phyloP scores from a whole-genome alignment of 2,329 filamentous ascomycete species.

The Exophiala xenobiotica region DNA sequence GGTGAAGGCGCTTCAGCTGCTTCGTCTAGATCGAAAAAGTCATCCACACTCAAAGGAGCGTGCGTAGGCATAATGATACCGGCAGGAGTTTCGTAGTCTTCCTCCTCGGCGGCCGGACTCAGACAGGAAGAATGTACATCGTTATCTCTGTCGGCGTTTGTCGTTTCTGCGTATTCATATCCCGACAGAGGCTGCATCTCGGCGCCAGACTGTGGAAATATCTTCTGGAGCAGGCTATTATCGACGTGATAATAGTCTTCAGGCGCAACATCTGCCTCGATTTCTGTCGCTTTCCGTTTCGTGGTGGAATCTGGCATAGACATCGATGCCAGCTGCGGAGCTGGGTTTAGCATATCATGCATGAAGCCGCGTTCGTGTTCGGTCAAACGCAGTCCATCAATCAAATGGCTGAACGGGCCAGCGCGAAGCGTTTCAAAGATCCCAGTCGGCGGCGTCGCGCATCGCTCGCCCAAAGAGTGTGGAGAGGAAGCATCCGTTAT shows the following conservation, averaged over 20 bases:
- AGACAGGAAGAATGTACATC: conserved; percentile 25
- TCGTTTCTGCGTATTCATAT: neutral
- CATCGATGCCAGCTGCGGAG: neutral
- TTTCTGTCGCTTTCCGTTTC: neutral
- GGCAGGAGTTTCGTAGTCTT: conserved; percentile 7
- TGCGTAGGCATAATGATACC: conserved; percentile 20
- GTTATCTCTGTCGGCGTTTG: neutral
- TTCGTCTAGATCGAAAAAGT: conserved; percentile 24
- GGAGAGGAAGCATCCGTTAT: conserved; percentile 16
- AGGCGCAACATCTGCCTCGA: neutral
- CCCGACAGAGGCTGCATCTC: neutral
- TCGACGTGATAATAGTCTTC: conserved; percentile 7
- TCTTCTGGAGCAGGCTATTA: conserved; percentile 5
- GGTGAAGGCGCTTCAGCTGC: conserved; percentile 1
- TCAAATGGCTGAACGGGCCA: conserved; percentile 18
- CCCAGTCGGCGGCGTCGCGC: conserved; percentile 13
- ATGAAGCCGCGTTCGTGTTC: conserved; percentile 25
- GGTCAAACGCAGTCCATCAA: conserved; percentile 21
- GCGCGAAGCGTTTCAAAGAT: conserved; percentile 17
- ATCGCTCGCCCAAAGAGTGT: conserved; percentile 9
- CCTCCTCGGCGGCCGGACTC: conserved; percentile 12
- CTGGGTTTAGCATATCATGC: conserved; percentile 19
- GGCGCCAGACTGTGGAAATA: neutral
- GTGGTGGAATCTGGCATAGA: neutral
- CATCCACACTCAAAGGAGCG: conserved; percentile 17